These are phyloP conservation scores for Pharus latifolius DNA, from an alignment of 176 grass and related monocot genomes.

Conservation along the genomic window DNA sequence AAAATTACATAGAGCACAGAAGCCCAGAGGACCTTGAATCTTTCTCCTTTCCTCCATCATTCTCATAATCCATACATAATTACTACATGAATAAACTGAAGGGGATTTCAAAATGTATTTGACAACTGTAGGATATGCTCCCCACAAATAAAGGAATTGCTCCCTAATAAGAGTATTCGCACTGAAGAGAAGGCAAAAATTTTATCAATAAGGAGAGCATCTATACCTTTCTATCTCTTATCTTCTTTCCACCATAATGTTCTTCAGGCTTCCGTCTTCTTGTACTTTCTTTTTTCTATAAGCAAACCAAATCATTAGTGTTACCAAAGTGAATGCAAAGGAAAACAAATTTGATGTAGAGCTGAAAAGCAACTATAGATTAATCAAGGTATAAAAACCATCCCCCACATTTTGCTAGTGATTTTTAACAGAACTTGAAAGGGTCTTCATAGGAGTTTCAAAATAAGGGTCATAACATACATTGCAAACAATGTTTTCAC, in stretches of 20 bases:
- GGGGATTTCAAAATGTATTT: not conserved
- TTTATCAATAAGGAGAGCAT: not conserved
- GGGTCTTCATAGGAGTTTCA: not conserved
- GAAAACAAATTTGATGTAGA: not conserved
- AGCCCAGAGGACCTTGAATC: not conserved
- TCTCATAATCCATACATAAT: not conserved
- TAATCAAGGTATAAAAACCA: not conserved
- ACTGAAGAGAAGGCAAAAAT: not conserved
- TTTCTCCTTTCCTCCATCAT: not conserved
- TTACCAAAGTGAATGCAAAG: not conserved
- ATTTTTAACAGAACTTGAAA: not conserved
- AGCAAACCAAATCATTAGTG: not conserved
- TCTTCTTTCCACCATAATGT: slow-evolving; percentile 50
- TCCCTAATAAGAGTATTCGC: not conserved
- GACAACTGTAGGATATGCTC: not conserved
- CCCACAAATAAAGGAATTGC: not conserved
- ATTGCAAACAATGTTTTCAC: not conserved
- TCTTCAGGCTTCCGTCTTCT: slow-evolving; percentile 52
- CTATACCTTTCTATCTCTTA: slow-evolving; percentile 76
- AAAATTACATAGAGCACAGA: not conserved
- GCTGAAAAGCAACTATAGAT: not conserved
- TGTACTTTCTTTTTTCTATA: slow-evolving; percentile 76
- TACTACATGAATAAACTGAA: not conserved
- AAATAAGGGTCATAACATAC: not conserved
- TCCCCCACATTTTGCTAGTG: not conserved